Evolutionary conservation across 345 rosid genomes (phyloP).

Genomic region (Draba incana): DNA sequence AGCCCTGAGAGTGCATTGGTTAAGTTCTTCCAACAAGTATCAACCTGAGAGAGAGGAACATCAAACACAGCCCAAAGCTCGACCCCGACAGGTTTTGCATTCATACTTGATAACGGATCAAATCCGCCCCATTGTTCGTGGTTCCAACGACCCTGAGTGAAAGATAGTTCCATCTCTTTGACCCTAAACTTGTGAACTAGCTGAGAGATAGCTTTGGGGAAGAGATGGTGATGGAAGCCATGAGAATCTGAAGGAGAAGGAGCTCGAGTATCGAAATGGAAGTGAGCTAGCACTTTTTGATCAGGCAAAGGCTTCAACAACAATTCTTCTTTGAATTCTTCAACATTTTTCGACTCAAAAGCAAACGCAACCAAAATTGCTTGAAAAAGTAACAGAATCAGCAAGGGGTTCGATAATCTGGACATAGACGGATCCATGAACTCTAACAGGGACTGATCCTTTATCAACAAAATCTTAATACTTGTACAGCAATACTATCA

Average conservation of each 20-base stretch:
- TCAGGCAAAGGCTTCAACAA: slow-evolving; percentile 73
- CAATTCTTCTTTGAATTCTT: slow-evolving; percentile 70
- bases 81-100: slow-evolving; percentile 86
- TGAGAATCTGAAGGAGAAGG: slow-evolving; percentile 49
- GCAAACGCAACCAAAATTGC: slow-evolving; percentile 16
- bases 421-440: not conserved
- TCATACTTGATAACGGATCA: slow-evolving; percentile 71
- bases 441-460: no score
- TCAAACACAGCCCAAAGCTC: slow-evolving; percentile 88
- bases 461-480: no score
- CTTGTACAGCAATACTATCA: no score
- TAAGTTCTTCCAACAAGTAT: slow-evolving; percentile 73
- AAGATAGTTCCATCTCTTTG: slow-evolving; percentile 83
- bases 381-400: slow-evolving; percentile 1
- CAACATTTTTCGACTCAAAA: slow-evolving; percentile 51
- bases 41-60: slow-evolving; percentile 66
- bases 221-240: slow-evolving; percentile 80
- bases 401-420: not conserved
- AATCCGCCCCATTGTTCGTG: slow-evolving; percentile 87
- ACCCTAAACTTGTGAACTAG: slow-evolving; percentile 66
- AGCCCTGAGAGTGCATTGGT: slow-evolving; percentile 82
- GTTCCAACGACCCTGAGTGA: slow-evolving; percentile 89
- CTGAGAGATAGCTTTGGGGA: slow-evolving; percentile 82
- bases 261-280: slow-evolving; percentile 52
- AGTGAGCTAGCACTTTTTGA: slow-evolving; percentile 73